Conservation (phyloP, 2,329 filamentous ascomycete species). For the Colletotrichum sp. region DNA sequence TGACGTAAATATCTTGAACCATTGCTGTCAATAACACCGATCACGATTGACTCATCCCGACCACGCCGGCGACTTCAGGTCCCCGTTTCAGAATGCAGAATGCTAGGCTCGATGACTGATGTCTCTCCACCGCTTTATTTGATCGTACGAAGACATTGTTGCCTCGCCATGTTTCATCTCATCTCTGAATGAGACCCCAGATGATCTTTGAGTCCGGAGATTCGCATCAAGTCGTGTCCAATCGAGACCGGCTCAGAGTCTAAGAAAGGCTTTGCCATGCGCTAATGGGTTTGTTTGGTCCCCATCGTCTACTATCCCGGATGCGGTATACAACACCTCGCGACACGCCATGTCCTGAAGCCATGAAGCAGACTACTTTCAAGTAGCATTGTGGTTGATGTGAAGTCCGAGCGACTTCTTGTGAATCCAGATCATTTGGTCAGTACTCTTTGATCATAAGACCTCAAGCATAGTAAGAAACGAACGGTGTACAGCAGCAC, state of each 20-base stretch:
- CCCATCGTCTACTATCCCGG: background rate
- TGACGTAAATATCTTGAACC: background rate
- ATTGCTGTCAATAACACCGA: background rate
- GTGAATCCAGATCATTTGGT: background rate
- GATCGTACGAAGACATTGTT: background rate
- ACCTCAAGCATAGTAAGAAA: background rate
- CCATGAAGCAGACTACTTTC: background rate
- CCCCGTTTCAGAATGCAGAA: background rate
- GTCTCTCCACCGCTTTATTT: background rate
- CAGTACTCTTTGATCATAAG: background rate
- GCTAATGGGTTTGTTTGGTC: too few relatives aligned
- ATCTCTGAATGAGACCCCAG: background rate
- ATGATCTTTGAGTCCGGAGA: background rate
- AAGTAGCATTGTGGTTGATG: background rate
- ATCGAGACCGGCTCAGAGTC: background rate
- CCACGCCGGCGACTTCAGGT: background rate
- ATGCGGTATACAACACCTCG: background rate
- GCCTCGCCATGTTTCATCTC: background rate
- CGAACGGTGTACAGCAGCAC: background rate
- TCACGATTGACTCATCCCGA: background rate
- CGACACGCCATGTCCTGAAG: background rate
- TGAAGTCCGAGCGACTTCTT: background rate
- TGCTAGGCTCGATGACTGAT: rapidly evolving
- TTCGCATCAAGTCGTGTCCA: background rate
- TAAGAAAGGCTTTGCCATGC: background rate